Percentiles rank a stretch among this genome's conserved stretches.
phyloP scores from a whole-genome alignment of 495 filamentous ascomycete genomes.

The Xylaria acuta region DNA sequence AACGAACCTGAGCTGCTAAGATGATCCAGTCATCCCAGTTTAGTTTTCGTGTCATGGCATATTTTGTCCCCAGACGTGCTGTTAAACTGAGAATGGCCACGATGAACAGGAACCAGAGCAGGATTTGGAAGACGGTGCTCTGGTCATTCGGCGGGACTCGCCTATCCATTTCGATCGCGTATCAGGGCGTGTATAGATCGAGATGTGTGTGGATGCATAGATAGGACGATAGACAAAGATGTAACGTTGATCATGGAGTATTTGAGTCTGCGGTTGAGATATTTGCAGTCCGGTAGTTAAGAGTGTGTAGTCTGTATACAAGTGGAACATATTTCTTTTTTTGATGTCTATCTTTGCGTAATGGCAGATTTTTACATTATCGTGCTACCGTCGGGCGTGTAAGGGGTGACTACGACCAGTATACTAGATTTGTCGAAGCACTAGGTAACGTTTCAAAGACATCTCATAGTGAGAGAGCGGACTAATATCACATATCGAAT shows the following conservation, averaged over 20 bases:
- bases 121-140: slow-evolving; percentile 25
- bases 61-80: slow-evolving; percentile 34
- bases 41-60: slow-evolving; percentile 32
- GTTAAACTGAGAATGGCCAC: slow-evolving; percentile 30
- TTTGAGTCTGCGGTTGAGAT: not conserved
- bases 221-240: not conserved
- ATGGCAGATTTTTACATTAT: not conserved
- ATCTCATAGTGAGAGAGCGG: not conserved
- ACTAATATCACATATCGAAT: slow-evolving; percentile 12
- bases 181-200: not conserved
- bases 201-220: not conserved
- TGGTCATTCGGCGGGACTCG: slow-evolving; percentile 8
- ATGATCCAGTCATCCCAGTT: slow-evolving; percentile 34
- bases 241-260: slow-evolving; percentile 9
- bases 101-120: slow-evolving; percentile 35
- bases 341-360: slow-evolving; percentile 4
- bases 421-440: not conserved
- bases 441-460: not conserved
- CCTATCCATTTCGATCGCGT: slow-evolving; percentile 7
- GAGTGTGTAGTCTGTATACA: not conserved
- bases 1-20: slow-evolving; percentile 33
- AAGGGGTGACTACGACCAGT: not conserved
- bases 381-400: not conserved
- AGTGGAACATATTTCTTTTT: slow-evolving; percentile 11
- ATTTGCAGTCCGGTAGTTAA: not conserved